phyloP scores from a whole-genome alignment of 2,329 filamentous ascomycete species.

The Sarocladium kiliense region DNA sequence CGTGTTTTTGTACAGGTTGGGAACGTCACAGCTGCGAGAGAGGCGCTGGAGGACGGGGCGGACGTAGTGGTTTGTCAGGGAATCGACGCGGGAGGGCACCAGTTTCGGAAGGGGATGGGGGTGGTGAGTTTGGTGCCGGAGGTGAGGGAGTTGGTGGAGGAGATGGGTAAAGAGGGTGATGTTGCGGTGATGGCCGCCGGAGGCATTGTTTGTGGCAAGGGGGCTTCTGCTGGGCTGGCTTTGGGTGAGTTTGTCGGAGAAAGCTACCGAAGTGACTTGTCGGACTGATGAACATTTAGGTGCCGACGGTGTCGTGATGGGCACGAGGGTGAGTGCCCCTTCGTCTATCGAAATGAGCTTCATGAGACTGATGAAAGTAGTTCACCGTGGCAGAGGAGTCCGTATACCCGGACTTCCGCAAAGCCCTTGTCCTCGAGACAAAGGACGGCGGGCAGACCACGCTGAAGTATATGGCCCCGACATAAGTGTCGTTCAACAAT shows the following conservation, averaged over 20 bases:
- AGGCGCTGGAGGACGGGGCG: conserved; percentile 40
- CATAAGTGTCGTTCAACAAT: too few species aligned
- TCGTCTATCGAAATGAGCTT: too few species aligned
- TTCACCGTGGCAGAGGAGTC: conserved; percentile 41
- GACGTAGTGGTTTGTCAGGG: conserved; percentile 61
- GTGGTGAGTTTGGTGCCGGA: conserved; percentile 55
- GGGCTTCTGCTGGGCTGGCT: conserved; percentile 48
- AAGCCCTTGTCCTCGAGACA: conserved; percentile 34
- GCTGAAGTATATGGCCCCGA: conserved; percentile 35
- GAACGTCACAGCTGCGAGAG: conserved; percentile 49
- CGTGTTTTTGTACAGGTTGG: conserved; percentile 58
- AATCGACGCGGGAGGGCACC: conserved; percentile 60
- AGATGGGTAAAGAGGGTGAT: conserved; percentile 26
- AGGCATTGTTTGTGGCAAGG: conserved; percentile 52
- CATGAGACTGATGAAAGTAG: conserved; percentile 17
- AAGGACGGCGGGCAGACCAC: conserved; percentile 39
- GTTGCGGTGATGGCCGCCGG: conserved; percentile 51
- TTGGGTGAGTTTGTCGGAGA: conserved; percentile 38
- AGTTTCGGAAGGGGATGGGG: conserved; percentile 47
- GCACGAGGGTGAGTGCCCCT: conserved; percentile 29
- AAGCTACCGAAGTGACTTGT: too few species aligned
- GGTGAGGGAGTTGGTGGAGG: conserved; percentile 40
- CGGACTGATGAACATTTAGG: conserved; percentile 22
- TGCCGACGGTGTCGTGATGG: conserved; percentile 39
- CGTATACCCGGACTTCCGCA: conserved; percentile 32